A percentile compares a stretch with the other conserved stretches of the same genome.
Conservation (phyloP, 2,329 filamentous ascomycete species). For the Allantophomopsis lycopodina region DNA sequence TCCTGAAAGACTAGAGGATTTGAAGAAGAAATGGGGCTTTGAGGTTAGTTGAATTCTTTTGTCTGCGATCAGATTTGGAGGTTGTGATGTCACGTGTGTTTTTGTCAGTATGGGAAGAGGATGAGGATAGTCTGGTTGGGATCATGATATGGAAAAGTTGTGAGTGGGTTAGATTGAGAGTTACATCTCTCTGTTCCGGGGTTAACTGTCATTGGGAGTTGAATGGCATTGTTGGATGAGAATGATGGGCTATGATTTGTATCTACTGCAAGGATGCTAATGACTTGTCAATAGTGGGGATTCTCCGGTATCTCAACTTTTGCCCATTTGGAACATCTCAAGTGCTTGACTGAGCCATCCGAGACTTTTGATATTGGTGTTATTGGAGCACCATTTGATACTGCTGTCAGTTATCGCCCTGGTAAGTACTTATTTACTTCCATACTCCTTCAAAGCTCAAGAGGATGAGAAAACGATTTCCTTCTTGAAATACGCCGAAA, state of each 20-base stretch:
- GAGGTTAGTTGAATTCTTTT: slow-evolving; percentile 27
- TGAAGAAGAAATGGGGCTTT: slow-evolving; percentile 42
- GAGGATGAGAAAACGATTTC: too few relatives aligned
- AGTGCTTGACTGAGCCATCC: slow-evolving; percentile 52
- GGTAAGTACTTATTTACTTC: slow-evolving; percentile 25
- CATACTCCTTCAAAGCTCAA: neutral
- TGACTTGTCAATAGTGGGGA: slow-evolving; percentile 28
- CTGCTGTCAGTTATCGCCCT: slow-evolving; percentile 55
- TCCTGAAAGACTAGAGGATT: slow-evolving; percentile 24
- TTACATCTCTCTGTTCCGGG: too few relatives aligned
- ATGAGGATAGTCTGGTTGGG: too few relatives aligned
- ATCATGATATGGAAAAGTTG: too few relatives aligned
- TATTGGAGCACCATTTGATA: slow-evolving; percentile 62
- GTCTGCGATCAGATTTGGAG: slow-evolving; percentile 2
- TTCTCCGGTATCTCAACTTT: slow-evolving; percentile 67
- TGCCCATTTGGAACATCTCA: slow-evolving; percentile 55
- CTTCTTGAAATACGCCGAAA: too few relatives aligned
- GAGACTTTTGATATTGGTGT: slow-evolving; percentile 58
- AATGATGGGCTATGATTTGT: too few relatives aligned
- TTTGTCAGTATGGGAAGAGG: neutral
- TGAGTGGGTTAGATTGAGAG: too few relatives aligned
- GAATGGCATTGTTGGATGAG: too few relatives aligned
- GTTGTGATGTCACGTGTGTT: neutral
- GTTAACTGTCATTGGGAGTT: too few relatives aligned
- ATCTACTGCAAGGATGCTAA: neutral